Conservation (phyloP, 371 early-diverging fungal genomes). For the Chytridiales sp. region DNA sequence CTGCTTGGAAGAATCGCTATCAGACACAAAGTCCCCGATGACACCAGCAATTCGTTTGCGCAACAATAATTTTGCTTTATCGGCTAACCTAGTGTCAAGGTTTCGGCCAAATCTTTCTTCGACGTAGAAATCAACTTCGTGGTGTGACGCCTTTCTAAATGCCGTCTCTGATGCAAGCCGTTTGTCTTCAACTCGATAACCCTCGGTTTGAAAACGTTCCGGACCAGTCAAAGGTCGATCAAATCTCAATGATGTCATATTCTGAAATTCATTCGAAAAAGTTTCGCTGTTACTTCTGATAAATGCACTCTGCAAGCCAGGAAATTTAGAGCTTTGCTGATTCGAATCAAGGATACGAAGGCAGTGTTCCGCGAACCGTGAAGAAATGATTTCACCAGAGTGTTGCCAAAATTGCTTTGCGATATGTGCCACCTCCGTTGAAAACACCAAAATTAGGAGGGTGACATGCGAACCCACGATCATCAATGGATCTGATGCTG, state of each 20-base stretch:
- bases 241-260: too few species aligned
- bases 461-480: conserved; percentile 37
- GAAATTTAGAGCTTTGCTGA: conserved; percentile 23
- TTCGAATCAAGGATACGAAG: conserved; percentile 64
- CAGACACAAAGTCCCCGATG: conserved; percentile 25
- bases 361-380: conserved; percentile 83
- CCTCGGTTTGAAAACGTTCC: conserved; percentile 15
- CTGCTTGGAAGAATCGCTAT: not conserved
- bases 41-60: conserved; percentile 82
- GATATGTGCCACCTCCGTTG: conserved; percentile 55
- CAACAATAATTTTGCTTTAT: conserved; percentile 70
- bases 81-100: conserved; percentile 66
- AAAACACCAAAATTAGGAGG: conserved; percentile 74
- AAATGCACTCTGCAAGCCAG: not conserved
- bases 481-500: too few species aligned
- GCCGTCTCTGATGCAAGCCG: not conserved
- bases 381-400: conserved; percentile 83
- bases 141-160: not conserved
- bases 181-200: conserved; percentile 31
- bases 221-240: too few species aligned
- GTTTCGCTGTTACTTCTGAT: too few species aligned
- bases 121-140: conserved; percentile 57
- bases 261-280: too few species aligned
- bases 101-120: conserved; percentile 94
- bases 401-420: conserved; percentile 96